Evolutionary conservation across 352 stramenopile species (phyloP).

Genomic region (Pythium apleroticum): DNA sequence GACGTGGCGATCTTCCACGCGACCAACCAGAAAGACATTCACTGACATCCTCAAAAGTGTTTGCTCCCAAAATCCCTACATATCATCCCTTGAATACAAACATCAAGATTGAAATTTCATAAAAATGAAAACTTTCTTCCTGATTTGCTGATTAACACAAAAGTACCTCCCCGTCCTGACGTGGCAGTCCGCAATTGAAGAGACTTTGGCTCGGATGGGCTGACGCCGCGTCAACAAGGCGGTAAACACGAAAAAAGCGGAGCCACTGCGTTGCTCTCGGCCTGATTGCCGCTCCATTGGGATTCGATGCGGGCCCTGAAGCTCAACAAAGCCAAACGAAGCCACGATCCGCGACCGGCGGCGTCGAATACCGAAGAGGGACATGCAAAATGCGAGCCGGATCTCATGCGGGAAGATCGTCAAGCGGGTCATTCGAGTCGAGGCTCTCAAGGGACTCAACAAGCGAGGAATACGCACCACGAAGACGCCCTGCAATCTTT

Average conservation of each 20-base stretch:
- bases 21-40: background rate
- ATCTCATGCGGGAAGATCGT: conserved; percentile 22
- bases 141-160: conserved; percentile 10
- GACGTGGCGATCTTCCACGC: conserved; percentile 19
- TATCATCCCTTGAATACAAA: background rate
- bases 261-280: background rate
- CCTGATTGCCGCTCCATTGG: background rate
- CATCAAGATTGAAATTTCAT: background rate
- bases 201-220: conserved; percentile 8
- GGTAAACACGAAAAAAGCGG: conserved; percentile 3
- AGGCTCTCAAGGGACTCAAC: no score
- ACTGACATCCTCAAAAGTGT: conserved; percentile 11
- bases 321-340: background rate
- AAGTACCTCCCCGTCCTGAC: conserved; percentile 25
- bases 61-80: background rate
- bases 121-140: background rate
- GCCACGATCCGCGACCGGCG: background rate
- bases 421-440: no score
- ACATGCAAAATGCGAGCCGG: conserved; percentile 50
- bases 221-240: conserved; percentile 31
- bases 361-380: conserved; percentile 2
- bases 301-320: background rate
- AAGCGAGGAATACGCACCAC: no score
- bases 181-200: conserved; percentile 14
- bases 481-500: no score